Evolutionary conservation across 202 grass and related monocot genomes (phyloP), one percentile per base, ranked within the genome.

Genomic region (Schoenoplectus triqueter): DNA sequence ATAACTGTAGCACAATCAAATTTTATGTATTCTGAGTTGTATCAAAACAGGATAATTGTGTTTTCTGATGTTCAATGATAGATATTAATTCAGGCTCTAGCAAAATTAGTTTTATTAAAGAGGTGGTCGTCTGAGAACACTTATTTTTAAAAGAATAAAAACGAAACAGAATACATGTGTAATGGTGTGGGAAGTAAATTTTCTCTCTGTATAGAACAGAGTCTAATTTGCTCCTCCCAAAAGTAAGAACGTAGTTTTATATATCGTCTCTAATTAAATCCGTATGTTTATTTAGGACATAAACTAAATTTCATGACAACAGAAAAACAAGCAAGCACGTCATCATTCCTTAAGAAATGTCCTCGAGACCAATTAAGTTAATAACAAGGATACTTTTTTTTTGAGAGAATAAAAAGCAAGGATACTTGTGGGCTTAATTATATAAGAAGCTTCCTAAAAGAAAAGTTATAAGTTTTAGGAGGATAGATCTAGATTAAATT

Each of bases 371-470:
- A 78, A 59, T 78, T 9, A 59, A 60, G 11, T 1, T 77, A 77
- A 31, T 31, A 31, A 31, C 31, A 31, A 31, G 31, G 31, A 31
- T 31, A 0, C 1, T 31, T 31, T 31, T 31, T 31, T 31, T 31
- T 31, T 31, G 31, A 31, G 31, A 31, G 31, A 73, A 77, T 15
- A 39, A 78, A 40, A 20, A 77, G 51, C 42, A 22, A 78, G 73
- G 74, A 75, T 54, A 42, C 13, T 78, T 4, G 31, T 82, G 61
- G 5, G n/a, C 77, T 82, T 62, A 60, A 49, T 64, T 81, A 20
- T 45, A 45, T 17, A n/a, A 82, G 64, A 67, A 68, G 46, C 60
- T 66, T 66, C 80, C 62, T 19, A 82, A 22, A 51, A 20, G 17
- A 67, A 54, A 80, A 42, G 59, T 66, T 3, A 21, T 68, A 2